Evolutionary conservation across 768 basidiomycete genomes (phyloP), one percentile per base, ranked within the genome.

Genomic region (Xerocomus potaroensis): DNA sequence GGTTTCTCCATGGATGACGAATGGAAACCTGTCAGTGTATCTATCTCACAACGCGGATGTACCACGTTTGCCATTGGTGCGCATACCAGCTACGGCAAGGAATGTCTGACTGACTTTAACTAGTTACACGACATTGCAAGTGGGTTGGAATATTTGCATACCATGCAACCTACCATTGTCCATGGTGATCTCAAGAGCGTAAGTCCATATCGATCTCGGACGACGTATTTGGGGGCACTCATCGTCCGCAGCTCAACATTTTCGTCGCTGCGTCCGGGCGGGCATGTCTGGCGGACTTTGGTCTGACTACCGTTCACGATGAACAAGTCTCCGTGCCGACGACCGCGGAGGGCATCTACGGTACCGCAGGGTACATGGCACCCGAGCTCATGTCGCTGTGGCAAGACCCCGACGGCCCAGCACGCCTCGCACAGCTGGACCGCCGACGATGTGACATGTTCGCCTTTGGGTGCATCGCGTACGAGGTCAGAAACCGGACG

Each of bases 121-220:
- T 33, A 74, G 74, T 47, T 74, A 18, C 49, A 55, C n/a, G 70
- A 72, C 30, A 53, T 69, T 15, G 72, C 70, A 6, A 49, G 34
- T 2, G 74, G 71, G 18, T 48, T 74, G 7, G 57, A 59, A 30
- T 73, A 72, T 45, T 55, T 74, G 18, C 73, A 75, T 41, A 56
- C 57, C 7, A 59, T 65, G 49, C 45, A 62, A 26, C 70, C 70
- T 21, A 72, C 73, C 1, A 64, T 75, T 14, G 51, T 69, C 11
- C 73, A 74, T 16, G 73, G 74, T 9, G 74, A 75, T 43, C 48
- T 74, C 18, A 74, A 73, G 55, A 67, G 67, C 24, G 74, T 75
- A 43, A 50, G 70, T n/a, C n/a, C n/a, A n/a, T n/a, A n/a, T n/a
- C n/a, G 27, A 15, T 21, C n/a, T 22, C 14, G 18, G 2, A 40